Base-by-base conservation (phyloP, 176 grass and related monocot genomes). In the Coix lacrymajobi region DNA sequence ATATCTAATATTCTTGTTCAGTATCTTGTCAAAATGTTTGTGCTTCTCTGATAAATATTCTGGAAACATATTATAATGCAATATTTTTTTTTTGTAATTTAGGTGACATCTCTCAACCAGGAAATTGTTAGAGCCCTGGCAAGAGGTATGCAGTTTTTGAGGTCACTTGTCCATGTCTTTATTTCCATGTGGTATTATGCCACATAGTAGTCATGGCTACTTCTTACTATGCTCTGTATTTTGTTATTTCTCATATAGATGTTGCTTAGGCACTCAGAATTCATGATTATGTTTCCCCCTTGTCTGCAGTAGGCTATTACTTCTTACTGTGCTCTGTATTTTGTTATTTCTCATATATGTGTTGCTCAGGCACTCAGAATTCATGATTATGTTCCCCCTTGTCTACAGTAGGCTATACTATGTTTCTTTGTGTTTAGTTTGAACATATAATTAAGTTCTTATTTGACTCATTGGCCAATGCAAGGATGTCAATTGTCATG, bases 21-120 rank as follows among this genome's bases (percentile, higher is more conserved):
- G 24, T 66, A 36, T 88, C 22, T 64, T 69, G 13, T 81, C 45
- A 7, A 66, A 51, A 62, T 78, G 4, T 78, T 63, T 69, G 24
- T 60, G 34, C 6, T 90, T 64, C 44, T 82, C 46, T 71, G 8
- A 61, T 78, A 17, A n/a, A 73, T 73, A 56, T 71, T 17, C 64
- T 56, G 69, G 4, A 31, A 82, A 10, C 56, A 58, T 79, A 26
- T 66, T 67, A 37, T 79, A 57, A 84, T 83, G 26, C 20, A 26
- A 7, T 33, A 20, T 41, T 19, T 22, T 54, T 22, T 37, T 52
- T 3, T 66, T 60, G 22, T 68, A 67, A 73, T 82, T 87, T 69
- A 95, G 96, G 92, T 98, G 60, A 95, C 96, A 74, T 95, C 92
- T 79, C 96, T 98, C 77, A 98, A 98, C 78, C 96, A 95, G 79